Evolutionary conservation across 1,284 basidiomycete species (phyloP), one percentile per base, ranked within the genome.

Genomic region (Acaromyces ingoldii): DNA sequence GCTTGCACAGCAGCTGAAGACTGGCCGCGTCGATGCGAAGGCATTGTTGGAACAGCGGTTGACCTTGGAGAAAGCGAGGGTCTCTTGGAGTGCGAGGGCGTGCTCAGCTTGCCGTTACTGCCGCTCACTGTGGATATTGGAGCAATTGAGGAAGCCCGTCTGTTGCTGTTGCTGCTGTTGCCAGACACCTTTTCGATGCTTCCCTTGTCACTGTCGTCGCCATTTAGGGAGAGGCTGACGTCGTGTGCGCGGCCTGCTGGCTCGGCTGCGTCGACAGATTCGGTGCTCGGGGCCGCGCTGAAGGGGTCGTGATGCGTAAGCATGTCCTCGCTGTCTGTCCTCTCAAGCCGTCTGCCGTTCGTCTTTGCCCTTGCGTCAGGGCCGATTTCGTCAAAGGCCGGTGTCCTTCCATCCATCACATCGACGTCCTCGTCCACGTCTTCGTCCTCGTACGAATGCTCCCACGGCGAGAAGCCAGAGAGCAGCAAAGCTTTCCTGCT

Each of bases 401-500:
- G 15, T 60, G 51, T 22, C 33, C n/a, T 51, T 45, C 42, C 17
- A 45, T 28, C 34, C 34, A 30, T 45, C 25, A 13, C 17, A 26
- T 30, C 7, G 36, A 39, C 4, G 44, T 49, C 1, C 51, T 53
- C n/a, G 30, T 30, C 56, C 0, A 59, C 39, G 21, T 51, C 47
- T 2, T 62, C 60, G 3, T 51, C 53, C 2, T 54, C 59, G 2
- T 57, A 54, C 5, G 57, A 62, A 30, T 57, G 57, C 17, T 53
- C 57, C 42, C 52, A 52, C 17, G 57, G 57, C 11, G 57, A 59
- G 6, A 62, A 19, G 6, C 58, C 62, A 4, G 62, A 63, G 1
- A 61, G 51, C 9, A 66, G 33, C 1, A 66, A 45, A 33, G 63
- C 63, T 17, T 45, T 45, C 7, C 62, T 57, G 42, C 63, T 66